Evolutionary conservation across 805 yeast species (phyloP).

Genomic region (Candida ficus): DNA sequence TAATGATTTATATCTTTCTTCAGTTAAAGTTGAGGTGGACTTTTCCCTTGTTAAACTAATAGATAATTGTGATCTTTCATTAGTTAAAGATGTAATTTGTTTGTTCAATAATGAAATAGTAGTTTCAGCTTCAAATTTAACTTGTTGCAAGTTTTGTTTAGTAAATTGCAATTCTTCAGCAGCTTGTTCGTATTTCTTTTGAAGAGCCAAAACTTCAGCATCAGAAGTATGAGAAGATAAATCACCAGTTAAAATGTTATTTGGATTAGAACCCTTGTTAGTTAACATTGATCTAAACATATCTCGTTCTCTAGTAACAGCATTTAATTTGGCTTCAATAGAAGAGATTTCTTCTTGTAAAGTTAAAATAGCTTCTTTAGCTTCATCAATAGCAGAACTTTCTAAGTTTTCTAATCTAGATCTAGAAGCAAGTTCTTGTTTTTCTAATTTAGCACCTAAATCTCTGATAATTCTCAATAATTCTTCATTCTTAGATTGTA

Average conservation of each 20-base stretch:
- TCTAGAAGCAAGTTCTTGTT: constrained; percentile 40
- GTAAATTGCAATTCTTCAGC: constrained; percentile 11
- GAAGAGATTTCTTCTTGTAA: constrained; percentile 54
- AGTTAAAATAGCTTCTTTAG: constrained; percentile 61
- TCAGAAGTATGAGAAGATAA: constrained; percentile 3
- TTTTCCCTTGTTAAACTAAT: constrained; percentile 48
- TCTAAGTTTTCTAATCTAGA: constrained; percentile 36
- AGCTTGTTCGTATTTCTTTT: constrained; percentile 13
- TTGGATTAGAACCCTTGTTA: constrained; percentile 16
- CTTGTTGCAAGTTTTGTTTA: constrained; percentile 21
- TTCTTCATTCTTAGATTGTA: constrained; percentile 72
- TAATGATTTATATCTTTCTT: constrained; percentile 43
- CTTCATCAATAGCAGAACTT: constrained; percentile 50
- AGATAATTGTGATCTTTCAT: constrained; percentile 42
- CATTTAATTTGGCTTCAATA: constrained; percentile 45
- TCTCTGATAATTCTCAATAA: constrained; percentile 63
- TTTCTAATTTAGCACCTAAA: constrained; percentile 67
- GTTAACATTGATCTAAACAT: constrained; percentile 39
- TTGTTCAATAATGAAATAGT: constrained; percentile 46
- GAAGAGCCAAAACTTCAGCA: constrained; percentile 9
- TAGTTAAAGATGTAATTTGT: constrained; percentile 35
- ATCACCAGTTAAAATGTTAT: constrained; percentile 16
- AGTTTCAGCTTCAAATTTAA: constrained; percentile 34
- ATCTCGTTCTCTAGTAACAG: constrained; percentile 64
- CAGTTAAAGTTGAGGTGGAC: constrained; percentile 48